Evolutionary conservation across 2,329 filamentous ascomycete genomes (phyloP).

Genomic region (Ophiostoma ips): DNA sequence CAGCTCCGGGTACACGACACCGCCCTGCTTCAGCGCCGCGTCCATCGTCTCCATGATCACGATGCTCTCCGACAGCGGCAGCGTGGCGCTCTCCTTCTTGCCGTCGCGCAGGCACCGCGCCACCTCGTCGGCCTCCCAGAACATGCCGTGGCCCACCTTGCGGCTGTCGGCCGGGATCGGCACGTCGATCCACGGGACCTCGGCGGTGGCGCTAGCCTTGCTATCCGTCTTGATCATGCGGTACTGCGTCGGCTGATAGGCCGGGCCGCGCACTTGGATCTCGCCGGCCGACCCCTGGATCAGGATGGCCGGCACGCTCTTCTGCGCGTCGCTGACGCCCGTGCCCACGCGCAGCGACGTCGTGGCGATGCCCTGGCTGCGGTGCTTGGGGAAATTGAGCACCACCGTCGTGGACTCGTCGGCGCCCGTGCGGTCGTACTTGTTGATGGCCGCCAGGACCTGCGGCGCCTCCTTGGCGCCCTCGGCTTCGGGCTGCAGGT

Average conservation of each 20-base stretch:
- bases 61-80: slow-evolving; percentile 65
- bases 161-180: slow-evolving; percentile 37
- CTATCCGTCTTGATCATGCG: slow-evolving; percentile 45
- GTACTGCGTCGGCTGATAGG: slow-evolving; percentile 55
- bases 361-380: slow-evolving; percentile 58
- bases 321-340: slow-evolving; percentile 42
- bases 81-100: slow-evolving; percentile 55
- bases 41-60: slow-evolving; percentile 69
- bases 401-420: slow-evolving; percentile 72
- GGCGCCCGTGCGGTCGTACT: slow-evolving; percentile 53
- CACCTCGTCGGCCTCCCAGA: slow-evolving; percentile 35
- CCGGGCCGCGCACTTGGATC: slow-evolving; percentile 62
- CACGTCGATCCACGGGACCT: slow-evolving; percentile 33
- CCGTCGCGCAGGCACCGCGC: slow-evolving; percentile 50
- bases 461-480: slow-evolving; percentile 51
- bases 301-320: slow-evolving; percentile 48
- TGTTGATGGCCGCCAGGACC: slow-evolving; percentile 55
- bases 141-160: slow-evolving; percentile 64
- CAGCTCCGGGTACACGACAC: slow-evolving; percentile 37
- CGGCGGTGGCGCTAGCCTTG: background rate
- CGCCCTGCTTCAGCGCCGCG: slow-evolving; percentile 37
- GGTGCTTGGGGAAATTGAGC: slow-evolving; percentile 55
- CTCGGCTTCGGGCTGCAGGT: slow-evolving; percentile 43
- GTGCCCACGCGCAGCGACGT: slow-evolving; percentile 49
- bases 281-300: slow-evolving; percentile 73